These are phyloP conservation scores for Parachlorella kessleri DNA, from an alignment of 139 green algal genomes.

Conservation along the genomic window DNA sequence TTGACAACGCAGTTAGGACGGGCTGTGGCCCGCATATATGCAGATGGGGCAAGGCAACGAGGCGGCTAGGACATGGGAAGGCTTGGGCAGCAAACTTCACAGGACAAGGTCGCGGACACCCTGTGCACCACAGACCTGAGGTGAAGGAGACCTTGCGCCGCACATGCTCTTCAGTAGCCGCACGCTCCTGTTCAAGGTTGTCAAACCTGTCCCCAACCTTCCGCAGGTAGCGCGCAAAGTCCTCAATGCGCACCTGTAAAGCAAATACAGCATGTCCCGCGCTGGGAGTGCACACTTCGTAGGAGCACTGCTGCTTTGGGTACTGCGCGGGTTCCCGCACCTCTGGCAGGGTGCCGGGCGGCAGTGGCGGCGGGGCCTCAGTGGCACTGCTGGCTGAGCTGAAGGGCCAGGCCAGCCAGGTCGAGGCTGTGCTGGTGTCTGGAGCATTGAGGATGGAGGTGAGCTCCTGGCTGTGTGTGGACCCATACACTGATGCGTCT, in stretches of 20 bases:
- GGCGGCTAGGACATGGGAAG: too few species aligned
- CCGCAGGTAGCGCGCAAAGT: slow-evolving; percentile 44
- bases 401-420: slow-evolving; percentile 24
- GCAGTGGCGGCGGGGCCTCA: slow-evolving; percentile 32
- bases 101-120: too few species aligned
- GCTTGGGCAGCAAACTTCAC: too few species aligned
- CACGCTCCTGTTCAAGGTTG: slow-evolving; percentile 19
- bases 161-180: background rate
- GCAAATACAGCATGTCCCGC: too few species aligned
- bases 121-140: background rate
- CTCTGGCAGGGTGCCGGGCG: slow-evolving; percentile 44
- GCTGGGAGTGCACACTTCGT: background rate
- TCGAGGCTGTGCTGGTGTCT: background rate
- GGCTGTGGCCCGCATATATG: too few species aligned
- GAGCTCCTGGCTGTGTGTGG: slow-evolving; percentile 11
- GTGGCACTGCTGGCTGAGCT: background rate
- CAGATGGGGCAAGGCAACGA: too few species aligned
- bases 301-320: too few species aligned
- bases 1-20: too few species aligned
- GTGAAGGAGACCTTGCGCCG: background rate
- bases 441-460: slow-evolving; percentile 15
- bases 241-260: slow-evolving; percentile 15
- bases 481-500: background rate
- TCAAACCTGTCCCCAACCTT: slow-evolving; percentile 26
- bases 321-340: slow-evolving; percentile 15